Conservation (phyloP, 2,329 filamentous ascomycete species). For the Cryphonectria nitschkei region DNA sequence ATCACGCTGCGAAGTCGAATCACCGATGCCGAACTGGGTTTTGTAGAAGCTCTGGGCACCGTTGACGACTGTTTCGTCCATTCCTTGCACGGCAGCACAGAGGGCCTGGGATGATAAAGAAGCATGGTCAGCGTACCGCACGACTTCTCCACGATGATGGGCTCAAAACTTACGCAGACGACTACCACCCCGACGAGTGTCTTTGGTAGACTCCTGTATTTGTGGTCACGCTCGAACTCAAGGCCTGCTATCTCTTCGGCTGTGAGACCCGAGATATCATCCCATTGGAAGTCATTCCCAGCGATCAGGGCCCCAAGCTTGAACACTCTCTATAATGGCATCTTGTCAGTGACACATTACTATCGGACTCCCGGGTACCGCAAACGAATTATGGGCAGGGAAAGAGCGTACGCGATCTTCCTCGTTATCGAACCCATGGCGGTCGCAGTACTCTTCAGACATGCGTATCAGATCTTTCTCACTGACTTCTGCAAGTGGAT, state of each 20-base stretch:
- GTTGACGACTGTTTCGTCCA: slow-evolving; percentile 73
- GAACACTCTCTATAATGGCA: slow-evolving; percentile 49
- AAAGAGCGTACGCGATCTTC: slow-evolving; percentile 48
- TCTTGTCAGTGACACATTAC: neutral
- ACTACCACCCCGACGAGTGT: slow-evolving; percentile 69
- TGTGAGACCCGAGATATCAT: slow-evolving; percentile 56
- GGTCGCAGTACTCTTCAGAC: slow-evolving; percentile 61
- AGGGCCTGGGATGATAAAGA: slow-evolving; percentile 54
- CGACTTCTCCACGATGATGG: neutral
- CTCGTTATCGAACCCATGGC: slow-evolving; percentile 57
- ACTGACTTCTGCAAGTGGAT: slow-evolving; percentile 46
- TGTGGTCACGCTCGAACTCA: slow-evolving; percentile 63
- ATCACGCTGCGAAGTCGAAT: slow-evolving; percentile 49
- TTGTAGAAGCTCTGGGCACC: slow-evolving; percentile 70
- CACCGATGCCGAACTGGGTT: slow-evolving; percentile 61
- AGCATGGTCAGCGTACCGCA: neutral
- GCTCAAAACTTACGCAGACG: slow-evolving; percentile 38
- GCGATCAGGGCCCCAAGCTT: slow-evolving; percentile 63
- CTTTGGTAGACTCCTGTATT: slow-evolving; percentile 67
- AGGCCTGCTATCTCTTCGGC: slow-evolving; percentile 61
- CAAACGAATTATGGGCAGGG: neutral
- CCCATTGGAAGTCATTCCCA: slow-evolving; percentile 53
- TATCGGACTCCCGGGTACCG: too few relatives aligned
- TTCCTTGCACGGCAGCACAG: slow-evolving; percentile 71
- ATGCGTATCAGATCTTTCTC: slow-evolving; percentile 54